Conservation (phyloP, 2,329 filamentous ascomycete genomes). For the Hypoxylon sp. region DNA sequence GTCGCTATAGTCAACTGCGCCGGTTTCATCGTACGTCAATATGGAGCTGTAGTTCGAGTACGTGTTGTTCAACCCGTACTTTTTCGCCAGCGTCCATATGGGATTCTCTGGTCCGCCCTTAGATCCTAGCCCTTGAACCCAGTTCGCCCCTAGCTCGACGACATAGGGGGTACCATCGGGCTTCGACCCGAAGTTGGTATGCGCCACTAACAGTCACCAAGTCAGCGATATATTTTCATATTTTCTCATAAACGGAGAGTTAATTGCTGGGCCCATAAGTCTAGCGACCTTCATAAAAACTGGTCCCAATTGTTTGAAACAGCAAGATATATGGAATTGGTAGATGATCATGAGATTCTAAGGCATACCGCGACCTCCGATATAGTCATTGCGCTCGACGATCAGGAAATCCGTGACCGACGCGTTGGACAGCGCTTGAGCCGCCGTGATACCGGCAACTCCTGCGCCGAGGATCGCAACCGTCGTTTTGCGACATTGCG, state of each 20-base stretch:
- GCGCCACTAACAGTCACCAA: slow-evolving; percentile 55
- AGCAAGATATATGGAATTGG: neutral
- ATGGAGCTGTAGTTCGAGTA: slow-evolving; percentile 71
- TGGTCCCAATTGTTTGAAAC: neutral
- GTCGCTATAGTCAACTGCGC: slow-evolving; percentile 63
- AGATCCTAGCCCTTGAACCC: slow-evolving; percentile 58
- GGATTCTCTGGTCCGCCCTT: slow-evolving; percentile 66
- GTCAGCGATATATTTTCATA: neutral
- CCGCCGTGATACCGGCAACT: slow-evolving; percentile 73
- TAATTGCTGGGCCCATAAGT: neutral
- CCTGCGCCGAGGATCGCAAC: slow-evolving; percentile 68
- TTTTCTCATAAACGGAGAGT: neutral
- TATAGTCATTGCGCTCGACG: slow-evolving; percentile 71
- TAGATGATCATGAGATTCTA: neutral
- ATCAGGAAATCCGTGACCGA: slow-evolving; percentile 75
- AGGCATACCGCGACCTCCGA: slow-evolving; percentile 67
- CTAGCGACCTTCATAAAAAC: neutral
- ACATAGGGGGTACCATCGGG: slow-evolving; percentile 65
- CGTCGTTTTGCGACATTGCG: slow-evolving; percentile 53
- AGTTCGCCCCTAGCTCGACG: slow-evolving; percentile 77
- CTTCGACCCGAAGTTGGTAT: slow-evolving; percentile 67
- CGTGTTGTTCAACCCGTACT: slow-evolving; percentile 67
- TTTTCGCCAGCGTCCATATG: slow-evolving; percentile 72
- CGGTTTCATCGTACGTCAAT: slow-evolving; percentile 71
- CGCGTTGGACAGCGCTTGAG: slow-evolving; percentile 71